Evolutionary conservation across 192 early-diverging fungal genomes (phyloP), one percentile per base, ranked within the genome.

Genomic region (Rhizophagus sp.): DNA sequence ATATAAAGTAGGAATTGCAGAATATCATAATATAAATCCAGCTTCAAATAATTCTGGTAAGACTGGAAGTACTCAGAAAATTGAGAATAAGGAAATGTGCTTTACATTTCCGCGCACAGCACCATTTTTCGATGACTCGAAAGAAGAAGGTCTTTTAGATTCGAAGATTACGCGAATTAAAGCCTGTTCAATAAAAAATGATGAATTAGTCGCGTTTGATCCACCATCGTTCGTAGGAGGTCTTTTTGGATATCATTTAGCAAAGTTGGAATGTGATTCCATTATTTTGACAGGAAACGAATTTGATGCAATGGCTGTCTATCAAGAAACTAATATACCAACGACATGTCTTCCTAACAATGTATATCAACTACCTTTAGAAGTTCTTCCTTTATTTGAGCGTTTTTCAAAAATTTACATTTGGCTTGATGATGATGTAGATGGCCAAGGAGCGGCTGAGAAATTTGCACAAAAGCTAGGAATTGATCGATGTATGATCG

Each of bases 391-490:
- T 27, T 83, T 88, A 33, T 71, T 93, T 36, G 91, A 93, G 73
- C 85, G 90, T 15, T 93, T 92, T 73, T 87, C 87, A 49, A 87
- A 87, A 44, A 84, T 93, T 8, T 92, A 93, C 63, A 77, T 93
- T 66, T 93, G 92, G 92, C 81, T 93, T 34, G 87, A 92, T 82
- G 91, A 92, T 83, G 88, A 90, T 81, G 84, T 88, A n/a, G 86
- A 89, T 62, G 92, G 92, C 75, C 85, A 88, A 13, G 84, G 88
- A 44, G 87, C 88, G 1, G 87, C 91, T 0, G 84, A 87, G 67
- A 87, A 86, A 66, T 88, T 93, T 39, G 84, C 88, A 12, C 86
- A 89, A 66, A 93, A 92, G 71, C 80, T 93, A 52, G 92, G 92
- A 17, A 86, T 90, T n/a, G 86, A 88, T 52, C 85, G 90, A 34